These are phyloP conservation scores for Lachnellula occidentalis DNA, from an alignment of 2,329 filamentous ascomycete genomes.

Conservation along the genomic window DNA sequence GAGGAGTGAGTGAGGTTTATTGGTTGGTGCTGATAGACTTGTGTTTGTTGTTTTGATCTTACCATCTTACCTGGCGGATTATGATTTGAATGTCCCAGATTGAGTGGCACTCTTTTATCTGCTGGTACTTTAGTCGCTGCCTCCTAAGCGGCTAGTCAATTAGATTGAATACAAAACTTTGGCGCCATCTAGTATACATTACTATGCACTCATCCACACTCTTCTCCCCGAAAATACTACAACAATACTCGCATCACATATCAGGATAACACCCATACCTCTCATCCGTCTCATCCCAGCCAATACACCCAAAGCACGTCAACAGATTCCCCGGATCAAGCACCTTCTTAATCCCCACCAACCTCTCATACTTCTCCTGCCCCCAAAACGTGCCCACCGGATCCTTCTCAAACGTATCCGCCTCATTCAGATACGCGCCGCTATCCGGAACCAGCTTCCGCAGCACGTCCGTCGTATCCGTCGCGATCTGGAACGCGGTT, in stretches of 20 bases:
- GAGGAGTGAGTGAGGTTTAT: no score
- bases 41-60: no score
- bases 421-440: constrained; percentile 11
- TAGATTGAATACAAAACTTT: no score
- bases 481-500: not conserved
- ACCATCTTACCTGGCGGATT: no score
- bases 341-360: constrained; percentile 9
- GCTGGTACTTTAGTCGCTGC: no score
- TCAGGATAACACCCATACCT: not conserved
- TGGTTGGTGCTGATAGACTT: no score
- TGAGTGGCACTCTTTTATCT: no score
- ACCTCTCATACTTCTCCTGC: constrained; percentile 3
- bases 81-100: no score
- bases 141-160: no score
- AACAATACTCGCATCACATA: not conserved
- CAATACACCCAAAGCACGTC: constrained; percentile 4
- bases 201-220: not conserved
- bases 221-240: not conserved
- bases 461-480: not conserved
- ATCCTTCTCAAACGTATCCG: constrained; percentile 2
- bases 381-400: constrained; percentile 2
- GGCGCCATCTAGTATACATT: no score
- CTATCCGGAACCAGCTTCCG: not conserved
- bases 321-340: constrained; percentile 6
- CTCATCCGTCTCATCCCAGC: not conserved